Conservation (phyloP, 1,284 basidiomycete genomes). For the Cutaneotrichosporon cutaneum region DNA sequence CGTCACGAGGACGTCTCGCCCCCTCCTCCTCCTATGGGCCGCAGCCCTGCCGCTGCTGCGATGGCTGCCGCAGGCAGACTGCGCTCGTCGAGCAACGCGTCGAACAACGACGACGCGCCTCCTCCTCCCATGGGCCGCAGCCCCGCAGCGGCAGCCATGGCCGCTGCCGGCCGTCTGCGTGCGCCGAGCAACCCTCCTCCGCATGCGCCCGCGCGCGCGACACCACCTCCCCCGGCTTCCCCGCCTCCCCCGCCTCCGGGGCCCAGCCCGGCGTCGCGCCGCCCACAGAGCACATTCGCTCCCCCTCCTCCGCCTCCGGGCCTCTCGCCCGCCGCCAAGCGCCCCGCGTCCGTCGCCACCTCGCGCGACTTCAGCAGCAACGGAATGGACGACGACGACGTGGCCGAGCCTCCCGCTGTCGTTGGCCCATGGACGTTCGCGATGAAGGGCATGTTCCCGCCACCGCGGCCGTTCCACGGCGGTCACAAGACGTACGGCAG, state of each 20-base stretch:
- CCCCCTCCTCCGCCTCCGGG: slow-evolving; percentile 11
- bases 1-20: slow-evolving; percentile 30
- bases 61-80: slow-evolving; percentile 19
- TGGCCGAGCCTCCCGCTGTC: slow-evolving; percentile 46
- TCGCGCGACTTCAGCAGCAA: slow-evolving; percentile 14
- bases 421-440: slow-evolving; percentile 51
- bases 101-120: slow-evolving; percentile 31
- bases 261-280: slow-evolving; percentile 33
- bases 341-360: slow-evolving; percentile 35
- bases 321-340: slow-evolving; percentile 17
- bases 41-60: slow-evolving; percentile 38
- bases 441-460: slow-evolving; percentile 54
- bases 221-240: slow-evolving; percentile 19
- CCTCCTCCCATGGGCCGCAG: slow-evolving; percentile 37
- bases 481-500: slow-evolving; percentile 49
- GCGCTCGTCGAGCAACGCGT: slow-evolving; percentile 14
- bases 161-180: slow-evolving; percentile 15
- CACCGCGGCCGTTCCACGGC: slow-evolving; percentile 44
- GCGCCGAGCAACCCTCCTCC: slow-evolving; percentile 23
- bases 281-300: slow-evolving; percentile 3
- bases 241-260: slow-evolving; percentile 27
- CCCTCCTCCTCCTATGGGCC: slow-evolving; percentile 37
- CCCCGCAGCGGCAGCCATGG: slow-evolving; percentile 35
- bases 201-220: slow-evolving; percentile 11
- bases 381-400: slow-evolving; percentile 22